Conservation (phyloP, 2,329 filamentous ascomycete species). For the Epichloe amarillans region DNA sequence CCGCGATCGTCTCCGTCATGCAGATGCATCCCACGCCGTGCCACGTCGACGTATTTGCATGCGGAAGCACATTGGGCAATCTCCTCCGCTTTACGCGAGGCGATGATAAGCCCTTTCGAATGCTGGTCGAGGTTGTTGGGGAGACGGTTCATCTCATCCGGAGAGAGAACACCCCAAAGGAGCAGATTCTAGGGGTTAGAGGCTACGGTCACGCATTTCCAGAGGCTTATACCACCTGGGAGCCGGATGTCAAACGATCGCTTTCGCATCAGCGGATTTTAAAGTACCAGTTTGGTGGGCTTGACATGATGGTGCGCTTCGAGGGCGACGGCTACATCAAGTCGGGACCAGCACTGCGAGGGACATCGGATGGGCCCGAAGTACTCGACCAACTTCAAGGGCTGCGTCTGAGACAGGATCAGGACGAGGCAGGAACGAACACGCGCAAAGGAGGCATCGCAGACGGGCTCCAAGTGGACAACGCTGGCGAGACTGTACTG, state of each 20-base stretch:
- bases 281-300: constrained; percentile 4
- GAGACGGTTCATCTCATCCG: constrained; percentile 46
- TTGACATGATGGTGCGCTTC: constrained; percentile 16
- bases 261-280: constrained; percentile 42
- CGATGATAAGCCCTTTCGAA: constrained; percentile 35
- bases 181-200: constrained; percentile 37
- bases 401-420: no score
- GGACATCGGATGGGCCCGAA: not conserved
- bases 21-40: constrained; percentile 6
- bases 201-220: constrained; percentile 57
- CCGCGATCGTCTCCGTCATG: constrained; percentile 30
- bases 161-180: constrained; percentile 44
- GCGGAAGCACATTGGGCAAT: constrained; percentile 44
- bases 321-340: constrained; percentile 16
- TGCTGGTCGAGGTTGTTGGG: constrained; percentile 38
- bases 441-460: not conserved
- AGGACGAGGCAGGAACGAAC: not conserved
- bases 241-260: constrained; percentile 36
- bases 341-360: not conserved
- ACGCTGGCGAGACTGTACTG: constrained; percentile 13
- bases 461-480: not conserved
- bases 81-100: constrained; percentile 39
- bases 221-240: constrained; percentile 53
- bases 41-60: constrained; percentile 38
- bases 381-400: no score